A percentile compares a stretch with the other conserved stretches of the same genome.
These are phyloP conservation scores for Candida quercuum DNA, from an alignment of 805 yeast genomes.

Conservation along the genomic window DNA sequence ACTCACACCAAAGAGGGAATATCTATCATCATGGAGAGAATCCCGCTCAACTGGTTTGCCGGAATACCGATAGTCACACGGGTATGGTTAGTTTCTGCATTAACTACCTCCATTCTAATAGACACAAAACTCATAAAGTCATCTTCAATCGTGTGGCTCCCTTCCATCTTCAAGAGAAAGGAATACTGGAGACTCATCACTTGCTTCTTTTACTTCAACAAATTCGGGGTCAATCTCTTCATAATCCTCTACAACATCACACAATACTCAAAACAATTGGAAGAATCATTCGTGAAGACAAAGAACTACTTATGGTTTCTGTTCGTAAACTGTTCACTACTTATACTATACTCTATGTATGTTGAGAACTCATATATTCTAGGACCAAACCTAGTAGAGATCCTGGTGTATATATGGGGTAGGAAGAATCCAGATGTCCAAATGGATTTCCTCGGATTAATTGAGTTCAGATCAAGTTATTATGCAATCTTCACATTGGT, in stretches of 20 bases:
- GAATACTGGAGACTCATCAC: slow-evolving; percentile 20
- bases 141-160: slow-evolving; percentile 10
- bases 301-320: slow-evolving; percentile 19
- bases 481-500: slow-evolving; percentile 6
- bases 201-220: slow-evolving; percentile 15
- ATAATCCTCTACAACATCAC: slow-evolving; percentile 4
- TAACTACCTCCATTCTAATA: slow-evolving; percentile 10
- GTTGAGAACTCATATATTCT: slow-evolving; percentile 3
- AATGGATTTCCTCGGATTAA: slow-evolving; percentile 8
- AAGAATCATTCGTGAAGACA: slow-evolving; percentile 6
- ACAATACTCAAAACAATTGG: slow-evolving; percentile 12
- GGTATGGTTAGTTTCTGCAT: slow-evolving; percentile 10
- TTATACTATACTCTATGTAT: slow-evolving; percentile 8
- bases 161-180: slow-evolving; percentile 5
- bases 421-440: slow-evolving; percentile 15
- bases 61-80: slow-evolving; percentile 17
- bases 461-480: slow-evolving; percentile 14
- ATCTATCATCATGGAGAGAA: no score
- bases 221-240: slow-evolving; percentile 10
- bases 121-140: slow-evolving; percentile 6
- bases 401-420: slow-evolving; percentile 15
- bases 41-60: slow-evolving; percentile 12
- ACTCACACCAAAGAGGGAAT: no score
- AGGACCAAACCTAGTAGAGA: slow-evolving; percentile 7
- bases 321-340: slow-evolving; percentile 3